Evolutionary conservation across 192 early-diverging fungal species (phyloP).

Genomic region (Linnemannia schmuckeri): DNA sequence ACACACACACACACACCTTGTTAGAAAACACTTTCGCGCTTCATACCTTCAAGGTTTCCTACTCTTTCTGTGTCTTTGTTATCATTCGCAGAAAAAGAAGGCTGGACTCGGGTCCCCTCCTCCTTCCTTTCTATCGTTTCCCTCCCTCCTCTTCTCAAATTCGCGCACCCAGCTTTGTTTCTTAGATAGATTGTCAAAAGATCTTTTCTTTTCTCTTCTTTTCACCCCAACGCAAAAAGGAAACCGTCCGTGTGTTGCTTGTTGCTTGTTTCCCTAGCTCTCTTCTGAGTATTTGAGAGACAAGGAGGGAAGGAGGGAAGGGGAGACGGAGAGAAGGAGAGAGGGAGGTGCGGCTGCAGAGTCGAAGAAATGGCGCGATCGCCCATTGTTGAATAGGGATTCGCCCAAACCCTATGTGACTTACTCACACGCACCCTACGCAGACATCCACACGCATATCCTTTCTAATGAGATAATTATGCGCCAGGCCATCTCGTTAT

Average conservation of each 20-base stretch:
- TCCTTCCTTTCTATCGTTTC: not conserved
- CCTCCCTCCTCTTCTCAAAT: not conserved
- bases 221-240: not conserved
- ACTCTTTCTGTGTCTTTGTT: not conserved
- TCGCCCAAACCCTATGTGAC: not conserved
- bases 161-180: not conserved
- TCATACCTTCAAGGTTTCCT: not conserved
- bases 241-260: not conserved
- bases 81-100: not conserved
- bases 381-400: not conserved
- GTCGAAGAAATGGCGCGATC: slow-evolving; percentile 43
- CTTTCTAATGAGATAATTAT: no score
- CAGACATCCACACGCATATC: no score
- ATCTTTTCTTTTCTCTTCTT: slow-evolving; percentile 1
- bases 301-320: no score
- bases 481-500: no score
- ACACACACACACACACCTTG: not conserved
- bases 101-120: not conserved
- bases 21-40: not conserved
- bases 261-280: not conserved
- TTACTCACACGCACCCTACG: not conserved
- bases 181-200: slow-evolving; percentile 4
- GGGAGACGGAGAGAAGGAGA: not conserved
- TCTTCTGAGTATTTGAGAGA: not conserved
- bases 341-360: not conserved